Evolutionary conservation across 805 yeast genomes (phyloP), one percentile per base, ranked within the genome.

Genomic region (Lipomyces spencermartinsiae): DNA sequence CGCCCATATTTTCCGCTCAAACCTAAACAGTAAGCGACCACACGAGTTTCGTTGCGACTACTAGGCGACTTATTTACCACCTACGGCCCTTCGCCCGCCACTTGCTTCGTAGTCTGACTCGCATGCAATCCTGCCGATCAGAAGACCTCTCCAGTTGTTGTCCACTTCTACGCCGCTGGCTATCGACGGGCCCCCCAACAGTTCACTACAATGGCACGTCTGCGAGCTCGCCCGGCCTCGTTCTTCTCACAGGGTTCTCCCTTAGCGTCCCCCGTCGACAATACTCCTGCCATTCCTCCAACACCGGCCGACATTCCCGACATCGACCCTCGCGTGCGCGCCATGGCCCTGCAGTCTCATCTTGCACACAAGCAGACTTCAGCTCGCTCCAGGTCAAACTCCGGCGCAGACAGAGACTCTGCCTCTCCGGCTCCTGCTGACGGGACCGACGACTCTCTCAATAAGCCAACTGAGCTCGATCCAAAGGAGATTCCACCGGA

Each of bases 401-500:
- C 58, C 64, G 35, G 33, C 59, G 35, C 61, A 25, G 31, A 19
- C 14, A 4, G 33, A 58, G 9, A 31, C 60, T 2, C 58, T 43
- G 7, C 46, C 1, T 31, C 63, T 8, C 51, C 12, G 25, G 1
- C 46, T 25, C 51, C 39, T 14, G 51, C 59, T 25, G 37, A 33
- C 22, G 19, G n/a, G 33, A 10, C 39, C 60, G 60, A 37, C 25
- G 51, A 57, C 61, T 25, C 56, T 4, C 34, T 53, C 33, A 25
- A 53, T 3, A 31, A 53, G 14, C 25, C 61, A 14, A 35, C 33
- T 10, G 69, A 62, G 54, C 59, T 59, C 37, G 71, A 68, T 72
- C 78, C 65, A 7, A 77, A 78, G 65, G 76, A 74, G 62, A 75
- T 82, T 19, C 90, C 93, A 0, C 85, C 86, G 16, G 94, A 91